phyloP scores from a whole-genome alignment of 805 yeast species.

The Nakazawaea peltata region DNA sequence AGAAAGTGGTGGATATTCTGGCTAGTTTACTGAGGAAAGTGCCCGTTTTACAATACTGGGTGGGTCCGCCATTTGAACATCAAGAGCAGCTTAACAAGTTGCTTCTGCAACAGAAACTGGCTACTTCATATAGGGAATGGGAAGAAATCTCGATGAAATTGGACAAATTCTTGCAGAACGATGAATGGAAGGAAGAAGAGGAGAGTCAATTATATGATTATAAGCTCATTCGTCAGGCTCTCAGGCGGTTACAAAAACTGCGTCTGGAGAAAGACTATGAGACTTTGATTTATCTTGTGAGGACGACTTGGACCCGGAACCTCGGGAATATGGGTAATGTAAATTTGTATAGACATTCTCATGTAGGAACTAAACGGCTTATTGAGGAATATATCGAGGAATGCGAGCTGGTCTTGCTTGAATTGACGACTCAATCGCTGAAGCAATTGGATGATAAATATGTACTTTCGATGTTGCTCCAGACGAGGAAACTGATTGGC shows the following conservation, averaged over 20 bases:
- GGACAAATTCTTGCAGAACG: conserved; percentile 57
- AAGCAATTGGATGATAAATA: conserved; percentile 55
- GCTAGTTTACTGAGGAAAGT: conserved; percentile 24
- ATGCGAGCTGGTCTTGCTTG: conserved; percentile 44
- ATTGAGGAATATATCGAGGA: conserved; percentile 81
- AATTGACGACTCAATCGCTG: conserved; percentile 27
- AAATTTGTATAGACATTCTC: conserved; percentile 66
- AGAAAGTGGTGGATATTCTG: conserved; percentile 21
- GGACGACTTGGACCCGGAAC: conserved; percentile 83
- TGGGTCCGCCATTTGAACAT: conserved; percentile 30
- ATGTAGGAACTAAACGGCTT: conserved; percentile 76
- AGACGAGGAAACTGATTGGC: conserved; percentile 87
- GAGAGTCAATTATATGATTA: conserved; percentile 71
- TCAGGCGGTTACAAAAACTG: conserved; percentile 51
- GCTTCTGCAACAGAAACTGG: conserved; percentile 35
- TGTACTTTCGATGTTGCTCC: conserved; percentile 69
- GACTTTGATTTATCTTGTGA: conserved; percentile 58
- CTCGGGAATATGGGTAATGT: conserved; percentile 83
- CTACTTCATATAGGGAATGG: conserved; percentile 55
- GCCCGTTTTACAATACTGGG: conserved; percentile 26
- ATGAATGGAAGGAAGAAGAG: conserved; percentile 61
- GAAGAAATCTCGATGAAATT: conserved; percentile 48
- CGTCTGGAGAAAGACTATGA: conserved; percentile 50
- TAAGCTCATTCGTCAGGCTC: conserved; percentile 42
- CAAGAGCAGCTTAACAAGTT: conserved; percentile 28